Percentiles rank a stretch among this genome's conserved stretches.
Evolutionary conservation across 805 yeast genomes (phyloP).

Genomic region (Diddensiella transvaalensis): DNA sequence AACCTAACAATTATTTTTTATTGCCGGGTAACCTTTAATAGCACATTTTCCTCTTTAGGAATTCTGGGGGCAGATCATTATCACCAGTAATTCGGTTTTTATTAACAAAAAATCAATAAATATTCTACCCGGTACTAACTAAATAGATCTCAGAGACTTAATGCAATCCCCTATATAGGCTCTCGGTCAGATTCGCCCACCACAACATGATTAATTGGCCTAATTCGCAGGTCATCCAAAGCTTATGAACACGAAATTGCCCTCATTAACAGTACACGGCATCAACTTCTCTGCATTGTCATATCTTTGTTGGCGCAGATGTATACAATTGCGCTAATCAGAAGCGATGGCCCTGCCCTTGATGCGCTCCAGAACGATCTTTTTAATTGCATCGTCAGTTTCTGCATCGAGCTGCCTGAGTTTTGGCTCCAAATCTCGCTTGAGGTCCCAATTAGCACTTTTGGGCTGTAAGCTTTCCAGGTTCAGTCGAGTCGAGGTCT

Average conservation of each 20-base stretch:
- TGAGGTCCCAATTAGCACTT: constrained; percentile 36
- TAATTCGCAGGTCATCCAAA: too few relatives aligned
- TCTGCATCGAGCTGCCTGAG: constrained; percentile 38
- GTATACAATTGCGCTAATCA: background rate
- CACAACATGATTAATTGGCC: too few relatives aligned
- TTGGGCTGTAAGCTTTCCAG: constrained; percentile 27
- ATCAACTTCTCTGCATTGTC: too few relatives aligned
- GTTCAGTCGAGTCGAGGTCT: constrained; percentile 21
- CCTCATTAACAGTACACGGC: too few relatives aligned
- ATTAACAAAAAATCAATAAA: too few relatives aligned
- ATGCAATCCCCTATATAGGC: too few relatives aligned
- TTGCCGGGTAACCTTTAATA: background rate
- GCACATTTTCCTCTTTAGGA: background rate
- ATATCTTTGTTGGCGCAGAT: too few relatives aligned
- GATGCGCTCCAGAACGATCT: constrained; percentile 38
- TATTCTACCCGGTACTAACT: background rate
- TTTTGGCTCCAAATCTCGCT: constrained; percentile 38
- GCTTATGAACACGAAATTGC: too few relatives aligned
- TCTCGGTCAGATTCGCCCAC: too few relatives aligned
- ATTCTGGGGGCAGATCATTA: background rate
- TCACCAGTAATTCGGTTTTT: background rate
- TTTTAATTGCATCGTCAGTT: constrained; percentile 43
- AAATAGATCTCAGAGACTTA: background rate
- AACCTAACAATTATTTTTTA: background rate
- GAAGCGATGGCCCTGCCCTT: constrained; percentile 1